Evolutionary conservation across 2,329 filamentous ascomycete genomes (phyloP), one percentile per base, ranked within the genome.

Genomic region (Pseudogymnoascus sp.): DNA sequence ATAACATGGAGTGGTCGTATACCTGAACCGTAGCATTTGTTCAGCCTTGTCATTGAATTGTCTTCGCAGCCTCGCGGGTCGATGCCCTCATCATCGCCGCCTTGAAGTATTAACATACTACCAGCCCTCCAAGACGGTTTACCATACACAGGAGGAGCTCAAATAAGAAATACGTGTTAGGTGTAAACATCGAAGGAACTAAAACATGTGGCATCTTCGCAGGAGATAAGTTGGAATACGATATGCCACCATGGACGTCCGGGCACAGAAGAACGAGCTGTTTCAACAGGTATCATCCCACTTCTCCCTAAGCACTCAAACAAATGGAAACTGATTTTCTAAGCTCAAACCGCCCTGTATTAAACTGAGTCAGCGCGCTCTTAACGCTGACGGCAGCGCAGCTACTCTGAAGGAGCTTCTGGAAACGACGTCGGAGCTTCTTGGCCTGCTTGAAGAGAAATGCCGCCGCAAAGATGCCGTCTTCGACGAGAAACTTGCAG

Each of bases 191-290:
- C 8, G 80, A 86, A n/a, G 87, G 87, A 25, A 85, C 90, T 35
- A 86, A 88, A 61, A 87, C 84, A 73, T 97, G 93, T 92, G 95
- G 91, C 84, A 83, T 84, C 69, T 97, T 92, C 92, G 86, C 97
- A 71, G 89, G 86, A 2, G 82, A 87, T 71, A 85, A 87, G 70
- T 76, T 95, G 68, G 94, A 74, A 76, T 60, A 25, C 57, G 57
- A 37, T 37, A 36, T 38, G 33, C 57, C 33, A 38, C 30, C 33
- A 60, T 61, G 57, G 57, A 61, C 28, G 33, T 38, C 28, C 54
- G 36, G 22, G 33, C 28, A 25, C 57, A 16, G 57, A 61, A 50
- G 25, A 61, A 60, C 38, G 57, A 60, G 60, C 30, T 60, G 25
- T 61, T 61, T 43, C 50, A 61, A 60, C 22, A 38, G 36, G 60